phyloP scores from a whole-genome alignment of 306 rosid genomes.

The Medicago ruthenica region DNA sequence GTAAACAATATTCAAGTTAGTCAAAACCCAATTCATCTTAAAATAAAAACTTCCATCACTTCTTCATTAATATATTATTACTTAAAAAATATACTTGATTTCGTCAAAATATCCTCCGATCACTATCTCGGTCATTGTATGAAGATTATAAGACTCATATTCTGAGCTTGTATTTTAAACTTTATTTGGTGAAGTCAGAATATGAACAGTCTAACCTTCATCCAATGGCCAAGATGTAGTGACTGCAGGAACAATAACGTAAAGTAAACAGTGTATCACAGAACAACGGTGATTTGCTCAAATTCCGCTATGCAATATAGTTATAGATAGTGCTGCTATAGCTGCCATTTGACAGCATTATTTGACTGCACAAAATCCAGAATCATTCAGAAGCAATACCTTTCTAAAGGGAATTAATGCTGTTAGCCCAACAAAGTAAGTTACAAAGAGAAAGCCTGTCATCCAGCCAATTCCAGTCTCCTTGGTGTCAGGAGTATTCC shows the following conservation, averaged over 20 bases:
- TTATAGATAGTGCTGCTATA: background rate
- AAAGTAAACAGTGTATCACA: background rate
- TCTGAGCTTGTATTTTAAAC: background rate
- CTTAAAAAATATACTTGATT: background rate
- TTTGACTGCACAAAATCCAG: background rate
- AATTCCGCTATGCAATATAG: background rate
- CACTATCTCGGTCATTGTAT: background rate
- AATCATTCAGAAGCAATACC: constrained; percentile 50
- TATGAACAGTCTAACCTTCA: background rate
- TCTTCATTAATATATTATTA: background rate
- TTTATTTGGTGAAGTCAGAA: background rate
- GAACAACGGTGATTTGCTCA: background rate
- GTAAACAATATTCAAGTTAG: constrained; percentile 19
- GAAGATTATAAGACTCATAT: background rate
- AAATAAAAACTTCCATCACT: background rate
- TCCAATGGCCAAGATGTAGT: background rate
- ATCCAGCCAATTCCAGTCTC: constrained; percentile 91
- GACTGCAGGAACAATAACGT: background rate
- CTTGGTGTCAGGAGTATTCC: constrained; percentile 79
- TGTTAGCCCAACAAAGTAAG: constrained; percentile 79
- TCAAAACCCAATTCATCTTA: background rate
- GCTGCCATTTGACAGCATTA: background rate
- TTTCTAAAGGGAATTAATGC: constrained; percentile 88
- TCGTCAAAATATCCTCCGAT: background rate
- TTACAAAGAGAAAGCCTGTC: constrained; percentile 85